Base-by-base conservation (phyloP, 2,329 filamentous ascomycete species). In the Fusarium sp. region DNA sequence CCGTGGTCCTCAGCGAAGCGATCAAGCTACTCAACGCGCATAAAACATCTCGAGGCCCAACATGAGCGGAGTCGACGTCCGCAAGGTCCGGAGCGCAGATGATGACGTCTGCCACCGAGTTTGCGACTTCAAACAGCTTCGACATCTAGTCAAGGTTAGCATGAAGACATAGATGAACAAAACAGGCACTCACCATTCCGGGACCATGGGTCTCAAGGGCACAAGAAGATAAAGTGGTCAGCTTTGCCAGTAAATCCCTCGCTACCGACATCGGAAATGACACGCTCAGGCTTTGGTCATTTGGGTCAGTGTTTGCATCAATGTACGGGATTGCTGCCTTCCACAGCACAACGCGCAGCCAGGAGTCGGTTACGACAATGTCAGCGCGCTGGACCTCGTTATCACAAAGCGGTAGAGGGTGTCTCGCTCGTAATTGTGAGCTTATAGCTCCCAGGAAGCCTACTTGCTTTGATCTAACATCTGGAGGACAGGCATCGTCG, bases 61-160 rank as follows among this genome's bases (percentile, higher is more conserved):
- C 42, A 13, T 50, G 37, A 15, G 52, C 48, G 4, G 47, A 50
- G 5, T 37, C 62, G 4, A 42, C 47, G 11, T 65, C 35, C 11
- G 62, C 62, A 4, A 65, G 61, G 6, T 65, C 61, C 4, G 62
- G 62, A 1, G 62, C 62, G 9, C 62, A 65, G 43, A 65, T 64
- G 15, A 65, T 52, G 6, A 65, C 54, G 13, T 65, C 62, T 6
- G 62, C 62, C 6, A 65, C 53, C 0, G 62, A 65, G 47, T 47
- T 66, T 21, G 62, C 61, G 13, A 65, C 61, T n/a, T 65, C 62
- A 25, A 65, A 65, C 8, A 65, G 4, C 35, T 65, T 65, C 5
- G 62, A 55, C 39, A 64, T 56, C 61, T 64, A 4, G 4, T 25
- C 17, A 1, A 6, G 18, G 29, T 31, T 11, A 59, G 15, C 14